A percentile compares a stretch with the other conserved stretches of the same genome.
Conservation (phyloP, 345 rosid species). For the Litchi chinensis region DNA sequence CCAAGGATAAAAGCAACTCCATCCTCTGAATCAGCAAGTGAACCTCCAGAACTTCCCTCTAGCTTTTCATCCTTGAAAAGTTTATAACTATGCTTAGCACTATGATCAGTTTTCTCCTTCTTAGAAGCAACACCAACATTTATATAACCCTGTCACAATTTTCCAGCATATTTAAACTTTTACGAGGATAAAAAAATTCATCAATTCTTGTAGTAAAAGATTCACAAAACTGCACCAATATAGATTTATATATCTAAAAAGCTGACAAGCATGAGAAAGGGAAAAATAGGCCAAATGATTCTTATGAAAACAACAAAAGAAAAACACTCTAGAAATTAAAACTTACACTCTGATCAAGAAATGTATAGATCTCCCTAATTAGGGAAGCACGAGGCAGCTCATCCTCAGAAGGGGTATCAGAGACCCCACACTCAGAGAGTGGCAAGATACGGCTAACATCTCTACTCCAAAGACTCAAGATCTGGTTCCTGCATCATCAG, state of each 20-base stretch:
- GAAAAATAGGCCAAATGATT: constrained; percentile 1
- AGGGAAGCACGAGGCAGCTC: constrained; percentile 66
- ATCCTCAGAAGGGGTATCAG: constrained; percentile 49
- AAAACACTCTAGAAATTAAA: constrained; percentile 10
- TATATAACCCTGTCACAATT: constrained; percentile 80
- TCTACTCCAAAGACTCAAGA: constrained; percentile 86
- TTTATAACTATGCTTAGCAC: constrained; percentile 42
- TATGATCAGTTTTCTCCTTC: constrained; percentile 50
- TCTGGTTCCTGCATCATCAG: constrained; percentile 69
- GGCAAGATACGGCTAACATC: constrained; percentile 80
- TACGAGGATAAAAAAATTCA: not conserved
- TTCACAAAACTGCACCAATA: constrained; percentile 21
- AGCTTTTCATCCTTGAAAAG: constrained; percentile 51
- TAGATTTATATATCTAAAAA: constrained; percentile 2
- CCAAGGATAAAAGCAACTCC: constrained; percentile 76
- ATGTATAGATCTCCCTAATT: constrained; percentile 74
- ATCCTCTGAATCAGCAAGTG: constrained; percentile 72
- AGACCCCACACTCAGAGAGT: constrained; percentile 69
- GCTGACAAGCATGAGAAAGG: constrained; percentile 12
- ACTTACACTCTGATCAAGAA: constrained; percentile 97
- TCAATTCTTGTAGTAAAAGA: not conserved
- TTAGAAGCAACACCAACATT: constrained; percentile 86
- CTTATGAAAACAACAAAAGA: constrained; percentile 1
- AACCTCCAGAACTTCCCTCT: constrained; percentile 53
- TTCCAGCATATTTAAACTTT: constrained; percentile 13